Conservation (phyloP, 305 asterid species). For the Fraxinus paxiana region DNA sequence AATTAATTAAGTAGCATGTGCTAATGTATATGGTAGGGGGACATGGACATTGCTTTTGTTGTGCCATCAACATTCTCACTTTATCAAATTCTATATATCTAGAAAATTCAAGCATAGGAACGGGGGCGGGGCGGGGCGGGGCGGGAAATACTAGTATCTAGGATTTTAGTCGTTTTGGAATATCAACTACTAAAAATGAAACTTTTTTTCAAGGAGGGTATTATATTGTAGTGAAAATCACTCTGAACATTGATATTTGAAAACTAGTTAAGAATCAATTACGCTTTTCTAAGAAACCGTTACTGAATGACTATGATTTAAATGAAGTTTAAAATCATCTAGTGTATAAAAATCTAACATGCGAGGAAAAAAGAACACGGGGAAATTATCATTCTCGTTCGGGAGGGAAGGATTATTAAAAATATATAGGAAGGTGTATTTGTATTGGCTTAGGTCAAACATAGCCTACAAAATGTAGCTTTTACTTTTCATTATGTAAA, state of each 20-base stretch:
- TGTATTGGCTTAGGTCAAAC: background rate
- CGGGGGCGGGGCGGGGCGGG: background rate
- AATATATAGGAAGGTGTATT: background rate
- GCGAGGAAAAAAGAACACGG: background rate
- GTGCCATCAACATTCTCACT: background rate
- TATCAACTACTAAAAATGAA: background rate
- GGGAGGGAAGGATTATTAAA: background rate
- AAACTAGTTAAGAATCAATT: background rate
- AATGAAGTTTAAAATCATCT: background rate
- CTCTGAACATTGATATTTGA: background rate
- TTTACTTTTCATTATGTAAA: slow-evolving; percentile 24
- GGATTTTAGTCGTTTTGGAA: background rate
- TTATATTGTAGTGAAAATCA: background rate
- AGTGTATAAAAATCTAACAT: background rate
- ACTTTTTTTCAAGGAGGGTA: background rate
- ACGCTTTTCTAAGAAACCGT: background rate
- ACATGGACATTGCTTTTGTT: background rate
- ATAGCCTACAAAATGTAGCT: slow-evolving; percentile 17
- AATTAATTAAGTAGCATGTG: background rate
- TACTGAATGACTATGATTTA: background rate
- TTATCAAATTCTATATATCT: background rate
- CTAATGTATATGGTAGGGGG: background rate
- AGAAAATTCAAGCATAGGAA: background rate
- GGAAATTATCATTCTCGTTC: background rate
- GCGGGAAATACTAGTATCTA: background rate